phyloP scores from a whole-genome alignment of 257 asterid species.

The Solanum chilense region DNA sequence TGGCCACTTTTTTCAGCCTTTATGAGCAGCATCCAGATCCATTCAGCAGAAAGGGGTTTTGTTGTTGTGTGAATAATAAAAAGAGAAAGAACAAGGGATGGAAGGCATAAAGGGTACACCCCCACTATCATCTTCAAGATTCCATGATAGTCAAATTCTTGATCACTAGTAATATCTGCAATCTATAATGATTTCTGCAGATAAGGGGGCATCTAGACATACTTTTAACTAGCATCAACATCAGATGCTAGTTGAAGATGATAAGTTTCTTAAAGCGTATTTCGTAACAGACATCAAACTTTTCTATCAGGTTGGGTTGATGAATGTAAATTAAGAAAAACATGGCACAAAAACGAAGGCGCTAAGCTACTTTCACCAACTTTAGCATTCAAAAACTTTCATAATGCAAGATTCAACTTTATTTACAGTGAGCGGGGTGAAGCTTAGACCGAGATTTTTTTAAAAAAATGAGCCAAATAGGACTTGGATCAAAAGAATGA shows the following conservation, averaged over 20 bases:
- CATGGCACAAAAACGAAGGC: not conserved
- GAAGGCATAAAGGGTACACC: conserved; percentile 19
- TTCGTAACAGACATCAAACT: not conserved
- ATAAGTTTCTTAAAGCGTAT: not conserved
- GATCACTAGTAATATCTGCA: not conserved
- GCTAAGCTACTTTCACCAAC: not conserved
- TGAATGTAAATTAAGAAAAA: not conserved
- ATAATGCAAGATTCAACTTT: not conserved
- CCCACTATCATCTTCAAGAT: conserved; percentile 17
- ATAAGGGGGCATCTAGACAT: conserved; percentile 8
- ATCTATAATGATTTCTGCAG: not conserved
- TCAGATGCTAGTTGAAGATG: not conserved
- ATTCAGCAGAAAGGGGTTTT: not conserved
- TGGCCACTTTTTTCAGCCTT: not conserved
- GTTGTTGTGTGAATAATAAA: not conserved
- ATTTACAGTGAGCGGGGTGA: not conserved
- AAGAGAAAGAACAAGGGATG: conserved; percentile 10
- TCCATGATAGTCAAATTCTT: conserved; percentile 1
- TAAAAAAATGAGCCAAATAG: not conserved
- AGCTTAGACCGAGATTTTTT: not conserved
- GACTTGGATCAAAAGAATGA: conserved; percentile 7
- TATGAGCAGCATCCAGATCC: conserved; percentile 5
- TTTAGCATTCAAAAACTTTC: not conserved
- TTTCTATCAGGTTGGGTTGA: not conserved
- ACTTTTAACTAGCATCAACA: conserved; percentile 1